Evolutionary conservation across 2,329 filamentous ascomycete genomes (phyloP).

Genomic region (Niveomyces coronatus): DNA sequence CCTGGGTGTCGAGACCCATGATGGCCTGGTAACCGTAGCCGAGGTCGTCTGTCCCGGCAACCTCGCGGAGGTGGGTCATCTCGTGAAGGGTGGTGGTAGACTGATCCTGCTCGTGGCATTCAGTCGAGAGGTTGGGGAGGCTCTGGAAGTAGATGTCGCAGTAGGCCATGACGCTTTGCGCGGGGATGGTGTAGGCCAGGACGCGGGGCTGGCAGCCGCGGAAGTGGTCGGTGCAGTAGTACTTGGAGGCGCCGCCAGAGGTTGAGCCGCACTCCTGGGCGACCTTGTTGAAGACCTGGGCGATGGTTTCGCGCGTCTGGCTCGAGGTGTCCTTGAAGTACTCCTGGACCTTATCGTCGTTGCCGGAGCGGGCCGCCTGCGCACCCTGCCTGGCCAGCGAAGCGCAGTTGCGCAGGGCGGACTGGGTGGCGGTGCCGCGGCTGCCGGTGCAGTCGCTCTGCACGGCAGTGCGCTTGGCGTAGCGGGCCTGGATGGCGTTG

Average conservation of each 20-base stretch:
- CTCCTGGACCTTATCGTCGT: slow-evolving; percentile 40
- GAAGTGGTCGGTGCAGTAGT: slow-evolving; percentile 46
- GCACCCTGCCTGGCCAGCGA: slow-evolving; percentile 42
- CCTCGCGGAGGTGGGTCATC: slow-evolving; percentile 6
- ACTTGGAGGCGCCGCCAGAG: slow-evolving; percentile 32
- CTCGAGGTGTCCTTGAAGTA: slow-evolving; percentile 52
- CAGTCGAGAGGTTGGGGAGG: slow-evolving; percentile 11
- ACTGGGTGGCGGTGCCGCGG: not conserved
- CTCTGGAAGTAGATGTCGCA: slow-evolving; percentile 7
- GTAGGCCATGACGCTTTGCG: slow-evolving; percentile 8
- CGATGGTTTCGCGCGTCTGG: slow-evolving; percentile 33
- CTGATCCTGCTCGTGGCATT: slow-evolving; percentile 10
- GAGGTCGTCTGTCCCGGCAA: slow-evolving; percentile 4
- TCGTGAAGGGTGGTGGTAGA: slow-evolving; percentile 9
- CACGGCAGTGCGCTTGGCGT: slow-evolving; percentile 35
- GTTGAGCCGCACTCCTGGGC: slow-evolving; percentile 40
- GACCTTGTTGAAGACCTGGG: slow-evolving; percentile 34
- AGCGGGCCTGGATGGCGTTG: slow-evolving; percentile 26
- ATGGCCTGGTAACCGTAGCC: slow-evolving; percentile 13
- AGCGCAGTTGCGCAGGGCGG: slow-evolving; percentile 33
- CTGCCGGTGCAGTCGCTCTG: slow-evolving; percentile 30
- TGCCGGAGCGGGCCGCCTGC: slow-evolving; percentile 37
- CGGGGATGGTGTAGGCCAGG: slow-evolving; percentile 11
- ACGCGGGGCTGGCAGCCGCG: slow-evolving; percentile 31
- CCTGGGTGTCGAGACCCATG: slow-evolving; percentile 3